Base-by-base conservation (phyloP, 139 green algal species). In the Picochlorum sp. region DNA sequence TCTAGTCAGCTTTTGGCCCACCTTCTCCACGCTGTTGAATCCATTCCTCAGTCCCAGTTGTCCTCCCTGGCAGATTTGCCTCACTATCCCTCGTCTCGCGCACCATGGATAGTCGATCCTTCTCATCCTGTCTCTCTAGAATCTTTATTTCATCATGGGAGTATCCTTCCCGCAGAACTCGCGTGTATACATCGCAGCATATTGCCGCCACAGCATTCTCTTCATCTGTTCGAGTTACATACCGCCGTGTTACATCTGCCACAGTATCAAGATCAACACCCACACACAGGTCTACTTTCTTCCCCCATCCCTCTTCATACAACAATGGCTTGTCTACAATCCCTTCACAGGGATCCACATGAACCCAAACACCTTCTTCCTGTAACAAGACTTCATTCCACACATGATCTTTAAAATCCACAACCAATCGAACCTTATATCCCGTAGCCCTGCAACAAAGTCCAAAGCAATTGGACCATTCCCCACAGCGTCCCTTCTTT, bases 381-480 rank as follows among this genome's bases (percentile, higher is more conserved):
- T 55, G 24, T 21, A 64, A 80, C 41, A 70, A 85, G 55, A 80
- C 83, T 74, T 83, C 77, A 7, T 59, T 71, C 85, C 86, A 92
- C 2, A 91, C 80, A 63, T 95, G 88, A 71, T 96, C 88, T 0
- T 71, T 71, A 51, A 66, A 74, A 72, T 95, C 88, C 1, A 64
- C 16, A 0, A 89, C 80, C 57, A 83, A 82, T 1, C 88, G 76
- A 13, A 74, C 78, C 2, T 86, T 71, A 7, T 87, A 60, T 4
- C 76, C 77, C 2, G 47, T 49, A 4, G 68, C 63, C 9, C 55
- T 28, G 30, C 62, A 64, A 28, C 75, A 81, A 16, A 92, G 75
- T 24, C 80, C 67, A 64, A 95, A 94, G 49, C 58, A 71, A 66
- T 96, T 92, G 37, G 87, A 83, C 81, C 84, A 86, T 65, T 88